phyloP scores from a whole-genome alignment of 176 grass and related monocot species.

The Oryza meridionalis region DNA sequence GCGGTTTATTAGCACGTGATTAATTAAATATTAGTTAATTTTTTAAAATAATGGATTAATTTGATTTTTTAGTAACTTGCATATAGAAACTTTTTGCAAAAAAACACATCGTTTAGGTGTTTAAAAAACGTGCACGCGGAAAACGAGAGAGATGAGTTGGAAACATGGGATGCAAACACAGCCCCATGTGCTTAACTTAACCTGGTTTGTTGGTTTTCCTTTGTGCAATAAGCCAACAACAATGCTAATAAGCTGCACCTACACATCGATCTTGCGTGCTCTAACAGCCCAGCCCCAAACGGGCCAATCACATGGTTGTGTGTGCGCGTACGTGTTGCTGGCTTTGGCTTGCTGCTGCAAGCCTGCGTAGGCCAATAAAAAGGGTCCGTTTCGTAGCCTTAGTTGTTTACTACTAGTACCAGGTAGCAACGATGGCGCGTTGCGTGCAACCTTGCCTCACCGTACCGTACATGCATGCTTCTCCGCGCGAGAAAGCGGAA shows the following conservation, averaged over 20 bases:
- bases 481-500: not conserved
- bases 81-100: too few species aligned
- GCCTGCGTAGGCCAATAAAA: not conserved
- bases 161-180: too few species aligned
- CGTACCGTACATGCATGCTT: not conserved
- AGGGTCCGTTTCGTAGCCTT: not conserved
- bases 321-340: not conserved
- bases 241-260: not conserved
- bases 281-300: slow-evolving; percentile 25
- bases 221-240: not conserved
- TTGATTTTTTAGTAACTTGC: too few species aligned
- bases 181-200: not conserved
- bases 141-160: too few species aligned
- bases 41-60: too few species aligned
- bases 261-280: slow-evolving; percentile 32
- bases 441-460: not conserved
- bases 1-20: too few species aligned
- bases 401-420: not conserved
- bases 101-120: too few species aligned
- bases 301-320: not conserved
- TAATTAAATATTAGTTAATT: too few species aligned
- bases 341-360: not conserved
- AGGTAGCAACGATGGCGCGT: not conserved
- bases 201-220: not conserved
- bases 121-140: too few species aligned